Conservation (phyloP, 177 flowering plant genomes). For the Telopea speciosissima region DNA sequence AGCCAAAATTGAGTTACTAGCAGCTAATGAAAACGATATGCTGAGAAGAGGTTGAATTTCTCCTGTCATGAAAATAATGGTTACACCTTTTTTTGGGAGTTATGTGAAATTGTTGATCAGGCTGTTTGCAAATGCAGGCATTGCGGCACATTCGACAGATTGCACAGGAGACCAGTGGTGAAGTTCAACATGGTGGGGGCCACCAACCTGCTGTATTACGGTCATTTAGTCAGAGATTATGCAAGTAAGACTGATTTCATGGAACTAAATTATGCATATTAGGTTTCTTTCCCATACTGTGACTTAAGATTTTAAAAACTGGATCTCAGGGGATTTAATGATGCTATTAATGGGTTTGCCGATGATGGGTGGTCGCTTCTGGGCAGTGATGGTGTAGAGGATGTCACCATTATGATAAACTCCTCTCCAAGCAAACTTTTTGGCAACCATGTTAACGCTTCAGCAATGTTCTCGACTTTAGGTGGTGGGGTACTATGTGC, state of each 20-base stretch:
- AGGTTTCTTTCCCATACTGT: background rate
- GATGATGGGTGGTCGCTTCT: conserved; percentile 87
- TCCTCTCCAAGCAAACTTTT: conserved; percentile 52
- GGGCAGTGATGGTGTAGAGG: conserved; percentile 71
- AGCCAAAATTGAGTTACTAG: background rate
- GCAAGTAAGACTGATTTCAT: conserved; percentile 42
- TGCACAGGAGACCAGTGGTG: conserved; percentile 77
- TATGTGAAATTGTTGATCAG: too few relatives aligned
- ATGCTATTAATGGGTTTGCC: conserved; percentile 79
- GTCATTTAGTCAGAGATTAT: conserved; percentile 69
- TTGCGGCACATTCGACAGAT: conserved; percentile 72
- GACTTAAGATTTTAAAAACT: conserved; percentile 6
- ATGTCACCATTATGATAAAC: conserved; percentile 64
- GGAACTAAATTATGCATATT: background rate
- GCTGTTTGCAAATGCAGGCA: conserved; percentile 40
- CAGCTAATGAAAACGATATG: background rate
- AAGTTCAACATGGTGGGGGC: conserved; percentile 55
- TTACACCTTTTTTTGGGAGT: background rate
- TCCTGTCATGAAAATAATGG: background rate
- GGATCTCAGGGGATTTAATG: conserved; percentile 67
- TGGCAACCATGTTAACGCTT: conserved; percentile 39
- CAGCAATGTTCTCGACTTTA: conserved; percentile 37
- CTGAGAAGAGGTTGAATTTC: background rate
- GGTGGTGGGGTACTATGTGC: conserved; percentile 80
- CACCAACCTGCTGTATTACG: conserved; percentile 83